These are phyloP conservation scores for Fomitopsis pulvina DNA, from an alignment of 768 basidiomycete species.

Conservation along the genomic window DNA sequence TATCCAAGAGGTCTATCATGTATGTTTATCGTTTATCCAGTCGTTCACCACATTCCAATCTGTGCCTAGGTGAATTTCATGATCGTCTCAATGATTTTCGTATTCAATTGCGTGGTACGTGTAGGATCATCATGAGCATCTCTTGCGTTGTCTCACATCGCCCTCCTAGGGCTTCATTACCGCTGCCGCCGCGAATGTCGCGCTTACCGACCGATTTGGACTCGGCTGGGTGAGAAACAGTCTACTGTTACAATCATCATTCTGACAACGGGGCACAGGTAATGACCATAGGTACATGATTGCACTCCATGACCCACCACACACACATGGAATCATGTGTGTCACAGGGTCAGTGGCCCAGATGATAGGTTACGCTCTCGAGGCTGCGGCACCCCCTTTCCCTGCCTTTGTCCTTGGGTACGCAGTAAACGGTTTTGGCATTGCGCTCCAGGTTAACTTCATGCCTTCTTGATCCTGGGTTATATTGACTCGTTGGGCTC, in stretches of 20 bases:
- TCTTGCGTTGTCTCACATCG: neutral
- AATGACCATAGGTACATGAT: slow-evolving; percentile 29
- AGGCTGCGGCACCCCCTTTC: slow-evolving; percentile 54
- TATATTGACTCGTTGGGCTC: neutral
- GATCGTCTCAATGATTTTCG: slow-evolving; percentile 57
- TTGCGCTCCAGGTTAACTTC: slow-evolving; percentile 32
- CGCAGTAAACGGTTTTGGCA: slow-evolving; percentile 42
- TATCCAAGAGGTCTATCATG: slow-evolving; percentile 53
- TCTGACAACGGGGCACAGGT: slow-evolving; percentile 20
- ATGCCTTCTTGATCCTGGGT: neutral
- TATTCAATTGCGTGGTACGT: slow-evolving; percentile 39
- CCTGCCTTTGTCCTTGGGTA: slow-evolving; percentile 50
- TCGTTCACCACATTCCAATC: neutral
- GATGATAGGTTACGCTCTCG: slow-evolving; percentile 45
- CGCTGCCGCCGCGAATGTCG: slow-evolving; percentile 43
- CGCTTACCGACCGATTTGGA: slow-evolving; percentile 36
- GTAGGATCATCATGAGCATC: neutral
- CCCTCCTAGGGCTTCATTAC: slow-evolving; percentile 36
- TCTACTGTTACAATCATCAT: neutral
- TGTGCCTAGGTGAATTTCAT: slow-evolving; percentile 37
- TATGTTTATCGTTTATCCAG: slow-evolving; percentile 12
- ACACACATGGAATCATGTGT: neutral
- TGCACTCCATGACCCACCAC: neutral
- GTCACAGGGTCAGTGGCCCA: slow-evolving; percentile 43
- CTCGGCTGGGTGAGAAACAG: slow-evolving; percentile 40